Base-by-base conservation (phyloP, 345 rosid genomes). In the Cardamine resedifolia region DNA sequence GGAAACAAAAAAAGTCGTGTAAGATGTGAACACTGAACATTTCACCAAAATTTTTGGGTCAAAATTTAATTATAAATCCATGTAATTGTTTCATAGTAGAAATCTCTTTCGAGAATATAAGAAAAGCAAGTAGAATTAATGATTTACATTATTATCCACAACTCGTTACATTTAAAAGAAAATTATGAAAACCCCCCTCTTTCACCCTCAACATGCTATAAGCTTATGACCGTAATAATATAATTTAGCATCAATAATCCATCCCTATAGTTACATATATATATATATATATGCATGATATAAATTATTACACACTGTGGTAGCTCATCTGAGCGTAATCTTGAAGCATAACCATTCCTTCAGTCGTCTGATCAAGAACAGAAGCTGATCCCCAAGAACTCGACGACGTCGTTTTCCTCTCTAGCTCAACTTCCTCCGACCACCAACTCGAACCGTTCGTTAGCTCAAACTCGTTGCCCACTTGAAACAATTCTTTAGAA, bases 361-460 rank as follows among this genome's bases (percentile, higher is more conserved):
- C 72, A 39, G 61, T 65, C 9, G 81, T 82, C 64, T 79, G 70
- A 47, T 77, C 87, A 73, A 82, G 79, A 58, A 53, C 85, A 16
- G 79, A 76, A 65, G 77, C 60, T 19, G 89, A 84, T 51, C 83
- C 91, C 97, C 96, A 93, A 2, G 92, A 84, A 76, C 80, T 83
- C 1, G 92, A 77, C 38, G 92, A 78, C 30, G 81, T 74, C 30
- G 86, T 71, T 77, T 84, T 88, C 55, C 83, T 78, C 78, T 85
- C 95, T 21, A 83, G 72, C 33, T 81, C 80, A 77, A 57, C 82
- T 24, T 81, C 80, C 77, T 61, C 84, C 7, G 88, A 78, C 96
- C 98, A 87, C 92, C 91, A 87, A 49, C 76, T 28, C 15, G 87
- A 66, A 79, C 78, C 73, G n/a, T 83, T 87, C 65, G 85, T 81